A percentile compares a stretch with the other conserved stretches of the same genome.
phyloP scores from a whole-genome alignment of 768 basidiomycete species.

The Lentinus tigrinus region DNA sequence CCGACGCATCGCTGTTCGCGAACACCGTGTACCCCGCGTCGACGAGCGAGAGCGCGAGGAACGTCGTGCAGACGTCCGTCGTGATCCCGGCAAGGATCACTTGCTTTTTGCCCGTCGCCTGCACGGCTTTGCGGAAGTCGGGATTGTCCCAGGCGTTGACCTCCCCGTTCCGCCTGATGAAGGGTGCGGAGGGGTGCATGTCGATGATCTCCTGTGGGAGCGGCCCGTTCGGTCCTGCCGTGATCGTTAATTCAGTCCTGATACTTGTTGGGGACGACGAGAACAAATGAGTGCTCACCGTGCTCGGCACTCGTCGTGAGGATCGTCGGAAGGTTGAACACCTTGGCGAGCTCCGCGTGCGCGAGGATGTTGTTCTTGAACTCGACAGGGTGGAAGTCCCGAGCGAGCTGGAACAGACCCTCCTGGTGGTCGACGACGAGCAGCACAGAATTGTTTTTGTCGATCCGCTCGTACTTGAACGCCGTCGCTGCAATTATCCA shows the following conservation, averaged over 20 bases:
- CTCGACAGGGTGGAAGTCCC: conserved; percentile 38
- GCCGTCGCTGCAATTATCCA: not conserved
- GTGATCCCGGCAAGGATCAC: conserved; percentile 49
- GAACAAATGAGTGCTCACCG: conserved; percentile 31
- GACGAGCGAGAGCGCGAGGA: conserved; percentile 45
- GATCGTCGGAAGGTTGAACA: conserved; percentile 45
- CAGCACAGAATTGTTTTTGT: conserved; percentile 44
- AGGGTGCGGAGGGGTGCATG: conserved; percentile 44
- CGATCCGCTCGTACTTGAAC: conserved; percentile 38
- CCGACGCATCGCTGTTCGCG: conserved; percentile 49
- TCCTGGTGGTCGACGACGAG: conserved; percentile 50
- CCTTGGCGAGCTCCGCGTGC: conserved; percentile 44
- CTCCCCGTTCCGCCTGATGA: conserved; percentile 47
- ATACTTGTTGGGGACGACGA: too few species aligned
- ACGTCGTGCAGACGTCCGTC: conserved; percentile 51
- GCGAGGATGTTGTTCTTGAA: conserved; percentile 47
- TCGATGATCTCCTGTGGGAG: conserved; percentile 43
- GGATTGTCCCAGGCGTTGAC: conserved; percentile 53
- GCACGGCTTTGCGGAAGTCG: conserved; percentile 47
- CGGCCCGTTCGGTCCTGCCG: conserved; percentile 48
- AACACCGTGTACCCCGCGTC: conserved; percentile 48
- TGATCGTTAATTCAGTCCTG: too few species aligned
- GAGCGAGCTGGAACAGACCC: conserved; percentile 46
- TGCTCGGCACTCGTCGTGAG: conserved; percentile 45
- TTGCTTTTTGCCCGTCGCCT: conserved; percentile 49